Evolutionary conservation across 2,329 filamentous ascomycete species (phyloP).

Genomic region (Talaromyces piceae): DNA sequence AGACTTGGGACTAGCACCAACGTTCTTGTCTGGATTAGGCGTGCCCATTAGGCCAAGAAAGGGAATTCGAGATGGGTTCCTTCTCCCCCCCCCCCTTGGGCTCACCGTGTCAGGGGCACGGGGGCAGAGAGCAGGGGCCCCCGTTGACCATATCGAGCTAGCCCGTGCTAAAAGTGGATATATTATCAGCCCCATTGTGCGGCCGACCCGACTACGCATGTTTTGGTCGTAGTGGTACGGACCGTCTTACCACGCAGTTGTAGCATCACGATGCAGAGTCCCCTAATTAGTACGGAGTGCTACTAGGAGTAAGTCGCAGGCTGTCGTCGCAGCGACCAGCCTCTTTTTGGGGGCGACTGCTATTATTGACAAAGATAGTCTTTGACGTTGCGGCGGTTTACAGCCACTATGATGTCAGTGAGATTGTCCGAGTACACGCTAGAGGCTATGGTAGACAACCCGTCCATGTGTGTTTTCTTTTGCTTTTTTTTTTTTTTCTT

Average conservation of each 20-base stretch:
- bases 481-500: too few relatives aligned
- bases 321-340: neutral
- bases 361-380: too few relatives aligned
- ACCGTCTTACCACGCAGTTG: neutral
- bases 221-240: too few relatives aligned
- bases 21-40: neutral
- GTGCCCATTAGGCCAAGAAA: neutral
- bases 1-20: neutral
- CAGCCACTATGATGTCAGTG: conserved; percentile 1
- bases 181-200: neutral
- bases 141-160: neutral
- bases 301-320: too few relatives aligned
- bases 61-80: neutral
- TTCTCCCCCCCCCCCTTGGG: too few relatives aligned
- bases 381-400: neutral
- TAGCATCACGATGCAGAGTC: neutral
- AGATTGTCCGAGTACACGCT: too few relatives aligned
- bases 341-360: neutral
- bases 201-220: neutral
- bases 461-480: too few relatives aligned
- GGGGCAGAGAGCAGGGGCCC: neutral
- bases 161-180: neutral
- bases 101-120: neutral
- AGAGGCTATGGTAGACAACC: too few relatives aligned
- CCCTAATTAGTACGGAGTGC: too few relatives aligned